Conservation (phyloP, 305 asterid genomes). For the Rubia tinctorum region DNA sequence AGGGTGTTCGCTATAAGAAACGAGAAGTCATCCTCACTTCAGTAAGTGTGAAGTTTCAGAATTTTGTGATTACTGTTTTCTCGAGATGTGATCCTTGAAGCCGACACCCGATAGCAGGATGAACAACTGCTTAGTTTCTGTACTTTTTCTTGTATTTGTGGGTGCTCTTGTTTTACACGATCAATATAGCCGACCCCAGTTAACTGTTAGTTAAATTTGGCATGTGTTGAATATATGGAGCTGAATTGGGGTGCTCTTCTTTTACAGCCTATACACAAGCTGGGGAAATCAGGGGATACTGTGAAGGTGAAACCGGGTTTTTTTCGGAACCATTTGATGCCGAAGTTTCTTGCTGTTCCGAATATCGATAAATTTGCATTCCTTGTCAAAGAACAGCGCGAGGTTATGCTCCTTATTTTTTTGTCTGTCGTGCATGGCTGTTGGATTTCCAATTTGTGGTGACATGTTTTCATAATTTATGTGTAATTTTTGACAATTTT, state of each 20-base stretch:
- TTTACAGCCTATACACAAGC: slow-evolving; percentile 64
- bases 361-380: slow-evolving; percentile 75
- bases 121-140: neutral
- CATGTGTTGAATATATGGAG: neutral
- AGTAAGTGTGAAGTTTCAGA: slow-evolving; percentile 32
- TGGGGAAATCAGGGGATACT: slow-evolving; percentile 87
- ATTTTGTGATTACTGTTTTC: neutral
- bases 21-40: slow-evolving; percentile 88
- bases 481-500: neutral
- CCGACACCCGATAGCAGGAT: neutral
- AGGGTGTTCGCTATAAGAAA: slow-evolving; percentile 83
- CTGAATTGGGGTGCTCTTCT: neutral
- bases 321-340: slow-evolving; percentile 97
- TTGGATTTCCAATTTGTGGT: neutral
- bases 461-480: neutral
- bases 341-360: slow-evolving; percentile 82
- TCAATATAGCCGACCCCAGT: neutral
- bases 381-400: slow-evolving; percentile 75
- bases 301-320: slow-evolving; percentile 94
- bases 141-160: neutral
- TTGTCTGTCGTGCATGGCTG: neutral
- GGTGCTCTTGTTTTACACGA: neutral
- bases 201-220: too few species aligned
- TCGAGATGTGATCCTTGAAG: neutral
- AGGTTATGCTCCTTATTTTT: slow-evolving; percentile 36